Percentiles rank a stretch among this genome's conserved stretches.
Conservation (phyloP, 2,329 filamentous ascomycete species). For the Endothia cerciana region DNA sequence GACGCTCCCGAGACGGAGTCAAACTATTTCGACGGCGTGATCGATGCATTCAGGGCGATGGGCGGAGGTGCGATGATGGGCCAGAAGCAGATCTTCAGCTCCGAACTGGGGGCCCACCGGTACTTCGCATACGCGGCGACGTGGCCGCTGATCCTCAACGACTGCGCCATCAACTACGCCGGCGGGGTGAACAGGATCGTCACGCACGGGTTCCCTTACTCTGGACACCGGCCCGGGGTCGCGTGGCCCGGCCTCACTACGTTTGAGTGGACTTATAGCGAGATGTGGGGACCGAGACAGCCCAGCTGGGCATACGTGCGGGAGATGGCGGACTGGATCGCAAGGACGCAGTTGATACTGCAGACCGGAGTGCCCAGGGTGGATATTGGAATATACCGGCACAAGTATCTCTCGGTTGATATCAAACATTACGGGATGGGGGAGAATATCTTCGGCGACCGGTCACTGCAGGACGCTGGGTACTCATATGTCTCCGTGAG, state of each 20-base stretch:
- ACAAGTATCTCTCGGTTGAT: constrained; percentile 23
- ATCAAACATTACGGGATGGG: constrained; percentile 21
- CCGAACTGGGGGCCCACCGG: constrained; percentile 18
- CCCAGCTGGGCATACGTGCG: constrained; percentile 17
- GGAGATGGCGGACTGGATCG: constrained; percentile 20
- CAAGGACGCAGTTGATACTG: constrained; percentile 17
- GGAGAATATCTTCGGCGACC: constrained; percentile 16
- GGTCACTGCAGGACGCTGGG: constrained; percentile 13
- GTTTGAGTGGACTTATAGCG: constrained; percentile 20
- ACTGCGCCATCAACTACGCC: constrained; percentile 24
- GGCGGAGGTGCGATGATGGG: constrained; percentile 18
- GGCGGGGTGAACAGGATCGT: constrained; percentile 24
- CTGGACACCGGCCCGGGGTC: constrained; percentile 15
- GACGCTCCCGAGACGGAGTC: constrained; percentile 25
- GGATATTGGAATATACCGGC: constrained; percentile 16
- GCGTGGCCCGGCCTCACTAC: constrained; percentile 21
- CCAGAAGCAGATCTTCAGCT: constrained; percentile 21
- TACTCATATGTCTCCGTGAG: constrained; percentile 20
- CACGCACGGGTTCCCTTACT: constrained; percentile 21
- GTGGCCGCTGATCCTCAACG: constrained; percentile 18
- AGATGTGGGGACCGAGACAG: constrained; percentile 23
- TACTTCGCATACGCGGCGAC: constrained; percentile 17
- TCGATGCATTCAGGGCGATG: constrained; percentile 22
- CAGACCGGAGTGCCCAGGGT: constrained; percentile 19
- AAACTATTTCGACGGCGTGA: constrained; percentile 23